Conservation (phyloP, 495 filamentous ascomycete species). For the Paragyromitra xinjiangensis region DNA sequence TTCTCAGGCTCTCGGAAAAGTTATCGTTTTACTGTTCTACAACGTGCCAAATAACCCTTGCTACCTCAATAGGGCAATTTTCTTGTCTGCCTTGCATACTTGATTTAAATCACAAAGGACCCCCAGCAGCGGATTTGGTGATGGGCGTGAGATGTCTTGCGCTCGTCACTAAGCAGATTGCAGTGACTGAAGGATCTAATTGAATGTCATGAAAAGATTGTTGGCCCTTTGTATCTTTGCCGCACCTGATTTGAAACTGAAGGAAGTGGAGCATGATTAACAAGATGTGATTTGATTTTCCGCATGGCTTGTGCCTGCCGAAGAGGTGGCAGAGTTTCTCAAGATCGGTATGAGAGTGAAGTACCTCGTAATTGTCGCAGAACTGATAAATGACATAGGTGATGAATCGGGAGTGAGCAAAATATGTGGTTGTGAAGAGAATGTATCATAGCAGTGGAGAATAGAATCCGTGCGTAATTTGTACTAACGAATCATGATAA, state of each 20-base stretch:
- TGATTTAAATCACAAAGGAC: background rate
- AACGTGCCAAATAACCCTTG: background rate
- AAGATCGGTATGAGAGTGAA: background rate
- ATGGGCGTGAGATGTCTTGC: no score
- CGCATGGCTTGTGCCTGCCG: background rate
- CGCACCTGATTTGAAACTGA: no score
- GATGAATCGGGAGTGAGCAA: background rate
- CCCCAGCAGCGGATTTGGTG: no score
- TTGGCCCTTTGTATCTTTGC: no score
- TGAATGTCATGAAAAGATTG: no score
- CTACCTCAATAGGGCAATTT: background rate
- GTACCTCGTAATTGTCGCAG: background rate
- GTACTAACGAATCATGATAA: background rate
- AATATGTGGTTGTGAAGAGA: background rate
- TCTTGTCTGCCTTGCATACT: background rate
- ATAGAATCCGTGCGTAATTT: background rate
- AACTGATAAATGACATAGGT: conserved; percentile 7
- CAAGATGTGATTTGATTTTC: no score
- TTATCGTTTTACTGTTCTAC: background rate
- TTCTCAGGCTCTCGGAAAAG: background rate
- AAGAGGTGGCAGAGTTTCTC: background rate
- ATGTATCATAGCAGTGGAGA: background rate
- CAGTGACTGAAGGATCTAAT: no score
- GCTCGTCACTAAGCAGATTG: no score
- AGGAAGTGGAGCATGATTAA: no score